Percentiles rank a stretch among this genome's conserved stretches.
Evolutionary conservation across 129 eudicot genomes (phyloP).

Genomic region (Ambrosia trifida): DNA sequence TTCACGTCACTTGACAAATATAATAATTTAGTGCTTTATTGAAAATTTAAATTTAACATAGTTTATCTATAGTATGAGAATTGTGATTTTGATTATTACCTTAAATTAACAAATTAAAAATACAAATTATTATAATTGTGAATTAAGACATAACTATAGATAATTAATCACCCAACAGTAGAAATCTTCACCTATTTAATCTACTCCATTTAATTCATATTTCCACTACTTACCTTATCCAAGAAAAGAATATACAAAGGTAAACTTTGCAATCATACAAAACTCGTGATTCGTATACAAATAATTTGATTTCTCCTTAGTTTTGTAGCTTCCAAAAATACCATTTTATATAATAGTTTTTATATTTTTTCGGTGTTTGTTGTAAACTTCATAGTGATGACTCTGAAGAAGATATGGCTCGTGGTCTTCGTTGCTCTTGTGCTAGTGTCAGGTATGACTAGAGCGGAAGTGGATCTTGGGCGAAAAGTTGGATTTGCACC

Average conservation of each 20-base stretch:
- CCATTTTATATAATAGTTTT: not conserved
- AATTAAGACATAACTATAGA: not conserved
- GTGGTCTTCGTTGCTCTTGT: slow-evolving; percentile 15
- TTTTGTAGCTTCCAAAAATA: not conserved
- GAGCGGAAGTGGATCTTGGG: slow-evolving; percentile 16
- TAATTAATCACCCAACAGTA: slow-evolving; percentile 22
- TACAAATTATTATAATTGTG: not conserved
- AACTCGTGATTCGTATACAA: not conserved
- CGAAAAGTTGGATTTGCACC: slow-evolving; percentile 22
- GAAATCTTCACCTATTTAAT: slow-evolving; percentile 20
- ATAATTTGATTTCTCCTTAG: not conserved
- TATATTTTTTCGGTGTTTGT: not conserved
- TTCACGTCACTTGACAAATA: not conserved
- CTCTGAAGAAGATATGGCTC: slow-evolving; percentile 20
- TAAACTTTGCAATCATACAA: not conserved
- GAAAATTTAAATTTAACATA: not conserved
- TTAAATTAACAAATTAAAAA: not conserved
- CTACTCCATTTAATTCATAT: not conserved
- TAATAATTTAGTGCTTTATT: not conserved
- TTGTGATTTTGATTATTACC: slow-evolving; percentile 2
- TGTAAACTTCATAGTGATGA: not conserved
- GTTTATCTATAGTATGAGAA: not conserved
- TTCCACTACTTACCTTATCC: slow-evolving; percentile 7
- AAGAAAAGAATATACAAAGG: slow-evolving; percentile 12
- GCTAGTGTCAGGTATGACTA: not conserved